Conservation (phyloP, 2,329 filamentous ascomycete species). For the Nemania abortiva region DNA sequence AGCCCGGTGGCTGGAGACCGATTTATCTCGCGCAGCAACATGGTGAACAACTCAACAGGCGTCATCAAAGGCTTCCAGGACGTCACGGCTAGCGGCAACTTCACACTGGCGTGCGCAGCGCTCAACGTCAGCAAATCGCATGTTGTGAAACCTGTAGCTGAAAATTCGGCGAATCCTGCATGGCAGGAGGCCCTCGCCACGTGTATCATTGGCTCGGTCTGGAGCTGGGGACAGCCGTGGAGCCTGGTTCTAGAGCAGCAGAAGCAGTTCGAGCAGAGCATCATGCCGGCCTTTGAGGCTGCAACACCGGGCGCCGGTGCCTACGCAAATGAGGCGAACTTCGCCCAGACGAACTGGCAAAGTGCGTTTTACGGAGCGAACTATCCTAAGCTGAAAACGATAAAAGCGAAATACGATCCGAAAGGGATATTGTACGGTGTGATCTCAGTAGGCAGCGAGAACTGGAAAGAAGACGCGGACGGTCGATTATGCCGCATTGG, state of each 20-base stretch:
- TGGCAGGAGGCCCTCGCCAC: too few species aligned
- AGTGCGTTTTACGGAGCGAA: conserved; percentile 61
- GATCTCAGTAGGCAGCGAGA: conserved; percentile 65
- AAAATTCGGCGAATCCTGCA: too few species aligned
- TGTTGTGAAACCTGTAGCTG: too few species aligned
- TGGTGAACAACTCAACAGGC: background rate
- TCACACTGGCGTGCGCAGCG: conserved; percentile 24
- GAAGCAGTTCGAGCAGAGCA: too few species aligned
- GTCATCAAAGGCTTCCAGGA: conserved; percentile 14
- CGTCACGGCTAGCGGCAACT: conserved; percentile 21
- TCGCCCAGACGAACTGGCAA: conserved; percentile 51
- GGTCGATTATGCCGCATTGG: conserved; percentile 1
- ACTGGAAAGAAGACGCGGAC: conserved; percentile 2
- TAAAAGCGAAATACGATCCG: conserved; percentile 66
- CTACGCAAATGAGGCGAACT: conserved; percentile 34
- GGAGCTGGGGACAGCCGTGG: conserved; percentile 18
- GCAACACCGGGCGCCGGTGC: too few species aligned
- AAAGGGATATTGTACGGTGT: conserved; percentile 59
- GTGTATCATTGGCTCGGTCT: conserved; percentile 24
- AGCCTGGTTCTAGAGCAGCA: conserved; percentile 16
- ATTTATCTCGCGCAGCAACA: conserved; percentile 22
- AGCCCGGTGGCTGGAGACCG: conserved; percentile 25
- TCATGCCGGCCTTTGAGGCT: too few species aligned
- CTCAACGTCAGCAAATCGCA: conserved; percentile 18
- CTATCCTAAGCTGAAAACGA: conserved; percentile 55